These are phyloP conservation scores for Paramecium pentaurelia DNA, from an alignment of 73 alveolate species.

Conservation along the genomic window DNA sequence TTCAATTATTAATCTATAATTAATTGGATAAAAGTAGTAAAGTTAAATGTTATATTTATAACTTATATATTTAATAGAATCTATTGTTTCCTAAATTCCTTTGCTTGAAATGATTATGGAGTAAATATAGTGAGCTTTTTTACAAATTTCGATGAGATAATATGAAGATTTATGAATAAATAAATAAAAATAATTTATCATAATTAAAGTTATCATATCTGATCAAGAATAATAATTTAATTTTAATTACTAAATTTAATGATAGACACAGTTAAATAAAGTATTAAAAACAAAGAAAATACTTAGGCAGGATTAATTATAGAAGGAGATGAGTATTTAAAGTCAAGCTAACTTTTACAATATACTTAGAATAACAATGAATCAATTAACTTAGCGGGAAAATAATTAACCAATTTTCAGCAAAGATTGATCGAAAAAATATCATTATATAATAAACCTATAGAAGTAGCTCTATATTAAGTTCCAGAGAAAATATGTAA, in stretches of 20 bases:
- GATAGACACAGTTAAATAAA: neutral
- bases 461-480: neutral
- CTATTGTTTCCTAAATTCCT: neutral
- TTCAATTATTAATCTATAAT: neutral
- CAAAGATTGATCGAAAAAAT: neutral
- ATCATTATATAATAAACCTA: neutral
- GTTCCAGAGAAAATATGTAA: neutral
- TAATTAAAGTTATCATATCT: neutral
- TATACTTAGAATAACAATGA: neutral
- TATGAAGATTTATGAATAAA: neutral
- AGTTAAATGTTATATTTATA: neutral
- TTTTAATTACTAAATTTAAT: neutral
- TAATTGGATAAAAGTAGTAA: neutral
- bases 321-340: constrained; percentile 4
- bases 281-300: neutral
- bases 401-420: neutral
- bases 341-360: neutral
- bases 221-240: neutral
- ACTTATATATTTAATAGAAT: neutral
- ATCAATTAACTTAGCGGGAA: neutral
- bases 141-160: neutral
- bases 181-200: neutral
- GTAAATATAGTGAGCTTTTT: neutral
- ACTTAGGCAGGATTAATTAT: neutral
- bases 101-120: neutral